Conservation (phyloP, 495 filamentous ascomycete species). For the Entonaema liquescens region DNA sequence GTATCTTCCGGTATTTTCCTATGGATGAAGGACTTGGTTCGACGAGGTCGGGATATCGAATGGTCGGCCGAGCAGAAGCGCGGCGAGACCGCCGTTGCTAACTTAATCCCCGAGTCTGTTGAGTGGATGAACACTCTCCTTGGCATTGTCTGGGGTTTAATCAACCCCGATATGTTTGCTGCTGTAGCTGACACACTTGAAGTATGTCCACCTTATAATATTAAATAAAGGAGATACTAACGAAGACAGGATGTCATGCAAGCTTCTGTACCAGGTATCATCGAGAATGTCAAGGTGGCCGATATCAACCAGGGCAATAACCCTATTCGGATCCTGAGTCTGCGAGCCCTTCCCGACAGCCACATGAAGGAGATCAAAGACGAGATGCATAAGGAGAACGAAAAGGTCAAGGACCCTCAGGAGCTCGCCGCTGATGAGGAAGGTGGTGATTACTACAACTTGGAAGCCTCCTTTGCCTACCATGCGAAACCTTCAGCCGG, state of each 20-base stretch:
- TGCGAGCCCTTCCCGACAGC: constrained; percentile 84
- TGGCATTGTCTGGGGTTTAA: constrained; percentile 82
- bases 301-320: constrained; percentile 95
- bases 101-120: constrained; percentile 90
- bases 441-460: constrained; percentile 92
- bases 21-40: constrained; percentile 87
- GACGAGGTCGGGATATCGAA: constrained; percentile 82
- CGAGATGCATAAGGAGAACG: constrained; percentile 78
- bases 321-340: constrained; percentile 85
- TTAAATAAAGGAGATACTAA: constrained; percentile 54
- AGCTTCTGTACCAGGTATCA: constrained; percentile 84
- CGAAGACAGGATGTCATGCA: constrained; percentile 82
- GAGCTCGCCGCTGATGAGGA: constrained; percentile 90
- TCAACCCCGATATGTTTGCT: constrained; percentile 93
- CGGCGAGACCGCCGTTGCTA: constrained; percentile 81
- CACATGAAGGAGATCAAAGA: constrained; percentile 83
- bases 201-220: constrained; percentile 23
- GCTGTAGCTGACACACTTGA: constrained; percentile 63
- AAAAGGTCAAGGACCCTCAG: constrained; percentile 83
- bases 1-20: constrained; percentile 80
- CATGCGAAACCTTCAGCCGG: constrained; percentile 79
- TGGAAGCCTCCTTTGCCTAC: constrained; percentile 93
- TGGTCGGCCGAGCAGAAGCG: constrained; percentile 88
- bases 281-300: constrained; percentile 95
- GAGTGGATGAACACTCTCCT: constrained; percentile 92